These are phyloP conservation scores for Ricinus communis DNA, from an alignment of 345 rosid genomes.

Conservation along the genomic window DNA sequence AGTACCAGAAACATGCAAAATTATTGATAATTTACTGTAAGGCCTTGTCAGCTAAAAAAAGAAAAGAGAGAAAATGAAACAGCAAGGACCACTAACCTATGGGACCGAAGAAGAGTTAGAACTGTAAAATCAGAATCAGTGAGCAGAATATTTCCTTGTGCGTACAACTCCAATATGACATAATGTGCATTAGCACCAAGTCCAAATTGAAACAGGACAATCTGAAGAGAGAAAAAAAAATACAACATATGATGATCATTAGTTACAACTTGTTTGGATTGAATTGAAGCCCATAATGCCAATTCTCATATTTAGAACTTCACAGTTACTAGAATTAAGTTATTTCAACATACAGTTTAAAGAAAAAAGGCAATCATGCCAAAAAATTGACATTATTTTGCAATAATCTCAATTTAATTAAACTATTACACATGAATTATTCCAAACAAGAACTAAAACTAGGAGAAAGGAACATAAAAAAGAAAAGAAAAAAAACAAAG, in stretches of 20 bases:
- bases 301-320: too few relatives aligned
- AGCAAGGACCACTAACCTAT: constrained; percentile 49
- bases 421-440: not conserved
- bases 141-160: constrained; percentile 97
- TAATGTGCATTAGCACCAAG: constrained; percentile 86
- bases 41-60: not conserved
- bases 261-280: too few relatives aligned
- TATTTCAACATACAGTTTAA: too few relatives aligned
- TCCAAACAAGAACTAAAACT: not conserved
- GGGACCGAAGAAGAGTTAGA: constrained; percentile 93
- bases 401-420: too few relatives aligned
- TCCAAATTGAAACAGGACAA: constrained; percentile 91
- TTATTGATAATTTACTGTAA: not conserved
- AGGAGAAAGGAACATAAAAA: not conserved
- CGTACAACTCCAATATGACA: constrained; percentile 91
- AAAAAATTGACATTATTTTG: too few relatives aligned
- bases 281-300: too few relatives aligned
- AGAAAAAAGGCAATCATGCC: not conserved
- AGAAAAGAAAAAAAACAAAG: not conserved
- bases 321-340: too few relatives aligned
- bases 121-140: constrained; percentile 83
- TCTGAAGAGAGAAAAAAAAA: constrained; percentile 40
- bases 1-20: not conserved
- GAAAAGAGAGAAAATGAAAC: not conserved
- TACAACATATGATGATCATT: not conserved